Base-by-base conservation (phyloP, 2,329 filamentous ascomycete species). In the Fusarium sp. region DNA sequence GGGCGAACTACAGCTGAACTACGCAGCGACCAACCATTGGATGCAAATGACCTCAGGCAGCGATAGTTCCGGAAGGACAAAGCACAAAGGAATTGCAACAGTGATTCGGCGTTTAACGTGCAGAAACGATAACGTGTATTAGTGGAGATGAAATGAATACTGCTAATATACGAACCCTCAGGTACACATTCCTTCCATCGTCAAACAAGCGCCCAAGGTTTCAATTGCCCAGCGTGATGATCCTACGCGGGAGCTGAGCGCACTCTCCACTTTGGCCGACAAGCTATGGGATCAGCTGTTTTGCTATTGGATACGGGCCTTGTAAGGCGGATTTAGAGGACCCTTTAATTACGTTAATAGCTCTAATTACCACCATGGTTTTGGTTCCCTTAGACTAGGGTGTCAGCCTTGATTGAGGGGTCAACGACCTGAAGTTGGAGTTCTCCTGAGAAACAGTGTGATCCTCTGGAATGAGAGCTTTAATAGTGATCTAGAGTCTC, bases 281-380 rank as follows among this genome's bases (percentile, higher is more conserved):
- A n/a, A 68, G 70, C 71, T 70, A 56, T 47, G n/a, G 57, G 59
- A 45, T 45, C 28, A 20, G 6, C 41, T 22, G 24, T 32, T 38
- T 39, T 57, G 18, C 30, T 56, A 75, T 75, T 75, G 73, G 73
- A 18, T 34, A 39, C n/a, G 42, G 36, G 14, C n/a, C 68, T 63
- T 50, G 66, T 73, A 75, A 64, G 72, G 69, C 72, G 65, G 60
- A 63, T 52, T 63, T 59, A 48, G 44, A 55, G 64, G 63, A 66
- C 72, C 72, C 72, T 75, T 74, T 70, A 74, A 74, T 74, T 70
- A 75, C 72, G 51, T 45, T 70, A 70, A 62, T 26, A 45, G 65
- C 42, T 65, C 58, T 70, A 72, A 70, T 70, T 62, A 68, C 68
- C 57, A 47, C 58, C 63, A 74, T 60, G 30, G 44, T 47, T 57